Percentiles rank a stretch among this genome's conserved stretches.
phyloP scores from a whole-genome alignment of 1,284 basidiomycete genomes.

The Tilletia caries region DNA sequence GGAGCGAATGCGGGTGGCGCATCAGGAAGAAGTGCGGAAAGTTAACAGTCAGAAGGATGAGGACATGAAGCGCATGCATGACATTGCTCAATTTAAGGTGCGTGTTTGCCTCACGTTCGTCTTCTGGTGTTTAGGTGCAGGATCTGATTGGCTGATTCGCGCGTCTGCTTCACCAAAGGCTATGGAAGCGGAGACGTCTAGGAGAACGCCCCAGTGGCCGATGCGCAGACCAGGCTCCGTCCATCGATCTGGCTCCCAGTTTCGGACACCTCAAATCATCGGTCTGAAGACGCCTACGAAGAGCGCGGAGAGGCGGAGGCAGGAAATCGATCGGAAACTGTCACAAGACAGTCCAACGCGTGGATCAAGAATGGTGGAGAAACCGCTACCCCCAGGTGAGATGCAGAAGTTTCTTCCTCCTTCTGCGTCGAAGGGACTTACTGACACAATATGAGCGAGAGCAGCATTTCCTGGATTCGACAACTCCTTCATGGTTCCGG shows the following conservation, averaged over 20 bases:
- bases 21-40: slow-evolving; percentile 1
- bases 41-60: slow-evolving; percentile 10
- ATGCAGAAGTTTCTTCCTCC: neutral
- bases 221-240: neutral
- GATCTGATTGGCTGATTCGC: neutral
- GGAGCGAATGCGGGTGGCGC: neutral
- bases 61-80: slow-evolving; percentile 10
- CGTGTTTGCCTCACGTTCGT: neutral
- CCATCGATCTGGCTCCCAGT: slow-evolving; percentile 8
- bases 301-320: slow-evolving; percentile 3
- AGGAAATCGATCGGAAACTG: neutral
- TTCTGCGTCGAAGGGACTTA: too few species aligned
- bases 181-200: slow-evolving; percentile 9
- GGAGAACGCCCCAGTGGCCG: slow-evolving; percentile 5
- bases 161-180: neutral
- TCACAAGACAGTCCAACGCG: slow-evolving; percentile 10
- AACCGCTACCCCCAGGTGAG: neutral
- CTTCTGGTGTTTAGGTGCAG: neutral
- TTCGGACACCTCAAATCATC: slow-evolving; percentile 3
- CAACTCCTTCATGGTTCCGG: slow-evolving; percentile 8
- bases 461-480: slow-evolving; percentile 5
- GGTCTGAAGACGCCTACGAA: slow-evolving; percentile 8
- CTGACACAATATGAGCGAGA: neutral
- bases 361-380: neutral
- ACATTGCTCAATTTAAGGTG: slow-evolving; percentile 11